Evolutionary conservation across 352 stramenopile species (phyloP).

Genomic region (Phytopythium vexans): DNA sequence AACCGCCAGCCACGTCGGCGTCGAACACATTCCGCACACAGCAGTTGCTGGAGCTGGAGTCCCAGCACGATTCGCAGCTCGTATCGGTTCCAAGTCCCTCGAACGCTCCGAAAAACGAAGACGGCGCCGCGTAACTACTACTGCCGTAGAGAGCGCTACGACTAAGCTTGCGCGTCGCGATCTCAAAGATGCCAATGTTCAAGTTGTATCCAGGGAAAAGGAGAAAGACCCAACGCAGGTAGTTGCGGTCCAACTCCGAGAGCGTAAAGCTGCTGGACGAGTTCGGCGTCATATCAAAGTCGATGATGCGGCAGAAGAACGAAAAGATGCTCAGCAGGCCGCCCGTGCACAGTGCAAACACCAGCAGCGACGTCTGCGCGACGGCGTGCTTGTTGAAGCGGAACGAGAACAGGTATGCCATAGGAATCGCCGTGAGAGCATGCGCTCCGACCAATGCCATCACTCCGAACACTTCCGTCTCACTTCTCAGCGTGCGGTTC

Average conservation of each 20-base stretch:
- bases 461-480: conserved; percentile 37
- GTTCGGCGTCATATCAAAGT: conserved; percentile 32
- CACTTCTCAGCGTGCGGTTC: conserved; percentile 21
- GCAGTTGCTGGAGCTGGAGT: conserved; percentile 25
- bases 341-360: conserved; percentile 54
- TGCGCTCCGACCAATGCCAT: conserved; percentile 39
- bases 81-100: conserved; percentile 36
- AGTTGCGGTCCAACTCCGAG: conserved; percentile 59
- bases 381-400: conserved; percentile 58
- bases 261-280: conserved; percentile 38
- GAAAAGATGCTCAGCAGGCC: conserved; percentile 74
- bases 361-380: conserved; percentile 64
- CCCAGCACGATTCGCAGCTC: conserved; percentile 50
- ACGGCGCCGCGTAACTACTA: conserved; percentile 13
- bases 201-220: conserved; percentile 68
- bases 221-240: conserved; percentile 70
- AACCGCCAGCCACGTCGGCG: conserved; percentile 48
- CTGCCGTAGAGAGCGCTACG: conserved; percentile 41
- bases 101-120: conserved; percentile 60
- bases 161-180: conserved; percentile 65
- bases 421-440: conserved; percentile 43
- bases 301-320: conserved; percentile 68
- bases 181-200: conserved; percentile 69
- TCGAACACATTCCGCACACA: conserved; percentile 54
- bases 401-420: conserved; percentile 62